Evolutionary conservation across 2,329 filamentous ascomycete species (phyloP).

Genomic region (Cercospora sp.): DNA sequence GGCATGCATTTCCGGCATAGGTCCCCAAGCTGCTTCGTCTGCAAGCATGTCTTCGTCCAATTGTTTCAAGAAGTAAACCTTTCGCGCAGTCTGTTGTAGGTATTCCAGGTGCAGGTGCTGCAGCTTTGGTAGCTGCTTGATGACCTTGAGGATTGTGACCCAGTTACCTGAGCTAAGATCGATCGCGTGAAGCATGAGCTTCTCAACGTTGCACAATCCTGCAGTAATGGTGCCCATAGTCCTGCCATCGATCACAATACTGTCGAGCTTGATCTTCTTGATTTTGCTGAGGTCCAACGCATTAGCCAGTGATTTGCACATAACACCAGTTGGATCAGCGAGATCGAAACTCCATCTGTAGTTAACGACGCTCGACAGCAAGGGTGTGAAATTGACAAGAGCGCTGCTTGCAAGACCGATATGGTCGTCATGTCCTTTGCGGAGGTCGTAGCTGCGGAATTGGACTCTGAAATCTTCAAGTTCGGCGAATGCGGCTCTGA

Average conservation of each 20-base stretch:
- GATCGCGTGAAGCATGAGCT: conserved; percentile 19
- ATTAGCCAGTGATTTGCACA: conserved; percentile 14
- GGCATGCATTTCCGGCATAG: conserved; percentile 8
- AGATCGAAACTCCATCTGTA: conserved; percentile 17
- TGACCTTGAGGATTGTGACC: conserved; percentile 28
- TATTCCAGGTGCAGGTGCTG: conserved; percentile 35
- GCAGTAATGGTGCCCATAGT: conserved; percentile 19
- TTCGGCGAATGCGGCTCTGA: conserved; percentile 18
- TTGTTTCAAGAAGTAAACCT: conserved; percentile 33
- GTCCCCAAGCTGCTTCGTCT: conserved; percentile 5
- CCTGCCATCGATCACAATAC: conserved; percentile 14
- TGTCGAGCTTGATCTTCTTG: conserved; percentile 20
- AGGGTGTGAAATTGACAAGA: conserved; percentile 15
- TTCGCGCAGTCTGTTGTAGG: conserved; percentile 25
- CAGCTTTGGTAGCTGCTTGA: conserved; percentile 28
- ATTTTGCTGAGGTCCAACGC: conserved; percentile 19
- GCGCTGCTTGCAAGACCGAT: conserved; percentile 5
- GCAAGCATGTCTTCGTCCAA: conserved; percentile 10
- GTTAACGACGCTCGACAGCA: conserved; percentile 11
- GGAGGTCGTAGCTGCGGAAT: conserved; percentile 15
- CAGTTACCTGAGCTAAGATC: conserved; percentile 30
- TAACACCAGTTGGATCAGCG: neutral
- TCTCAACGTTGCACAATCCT: conserved; percentile 12
- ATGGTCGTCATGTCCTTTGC: conserved; percentile 7
- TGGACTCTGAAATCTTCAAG: conserved; percentile 23